Percentiles rank a stretch among this genome's conserved stretches.
phyloP scores from a whole-genome alignment of 2,329 filamentous ascomycete genomes.

The Hirsutella rhossiliensis region DNA sequence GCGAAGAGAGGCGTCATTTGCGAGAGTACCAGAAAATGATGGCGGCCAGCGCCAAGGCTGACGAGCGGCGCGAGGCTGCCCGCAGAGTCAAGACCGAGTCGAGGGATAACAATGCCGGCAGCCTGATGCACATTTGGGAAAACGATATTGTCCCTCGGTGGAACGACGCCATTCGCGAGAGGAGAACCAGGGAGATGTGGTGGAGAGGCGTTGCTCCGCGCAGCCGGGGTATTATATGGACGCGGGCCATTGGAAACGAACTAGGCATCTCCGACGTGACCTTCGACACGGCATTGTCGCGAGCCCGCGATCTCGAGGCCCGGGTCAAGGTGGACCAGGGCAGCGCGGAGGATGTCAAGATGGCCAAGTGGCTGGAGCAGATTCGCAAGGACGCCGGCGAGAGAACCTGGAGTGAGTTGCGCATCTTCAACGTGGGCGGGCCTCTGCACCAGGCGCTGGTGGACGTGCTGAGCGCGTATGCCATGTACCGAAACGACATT shows the following conservation, averaged over 20 bases:
- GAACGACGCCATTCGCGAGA: constrained; percentile 57
- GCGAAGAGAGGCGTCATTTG: constrained; percentile 81
- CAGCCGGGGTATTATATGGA: constrained; percentile 58
- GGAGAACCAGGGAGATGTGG: constrained; percentile 64
- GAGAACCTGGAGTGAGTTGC: constrained; percentile 57
- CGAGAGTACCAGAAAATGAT: constrained; percentile 81
- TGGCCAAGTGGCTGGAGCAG: constrained; percentile 47
- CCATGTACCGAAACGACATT: constrained; percentile 73
- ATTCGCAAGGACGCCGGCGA: constrained; percentile 53
- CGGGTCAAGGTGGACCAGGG: constrained; percentile 39
- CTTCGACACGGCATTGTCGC: constrained; percentile 57
- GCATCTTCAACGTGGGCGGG: constrained; percentile 55
- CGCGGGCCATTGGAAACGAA: constrained; percentile 60
- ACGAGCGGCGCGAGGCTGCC: constrained; percentile 44
- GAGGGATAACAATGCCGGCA: constrained; percentile 42
- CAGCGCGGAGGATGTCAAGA: constrained; percentile 40
- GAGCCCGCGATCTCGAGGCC: constrained; percentile 51
- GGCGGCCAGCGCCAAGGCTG: constrained; percentile 46
- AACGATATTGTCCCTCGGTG: constrained; percentile 65
- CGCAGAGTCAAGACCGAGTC: constrained; percentile 37
- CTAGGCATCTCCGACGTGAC: constrained; percentile 54
- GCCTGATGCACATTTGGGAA: constrained; percentile 57
- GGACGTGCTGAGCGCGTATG: constrained; percentile 66
- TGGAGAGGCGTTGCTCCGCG: constrained; percentile 68
- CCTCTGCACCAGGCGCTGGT: constrained; percentile 57